Base-by-base conservation (phyloP, 2,329 filamentous ascomycete genomes). In the Nigrospora oryzae region DNA sequence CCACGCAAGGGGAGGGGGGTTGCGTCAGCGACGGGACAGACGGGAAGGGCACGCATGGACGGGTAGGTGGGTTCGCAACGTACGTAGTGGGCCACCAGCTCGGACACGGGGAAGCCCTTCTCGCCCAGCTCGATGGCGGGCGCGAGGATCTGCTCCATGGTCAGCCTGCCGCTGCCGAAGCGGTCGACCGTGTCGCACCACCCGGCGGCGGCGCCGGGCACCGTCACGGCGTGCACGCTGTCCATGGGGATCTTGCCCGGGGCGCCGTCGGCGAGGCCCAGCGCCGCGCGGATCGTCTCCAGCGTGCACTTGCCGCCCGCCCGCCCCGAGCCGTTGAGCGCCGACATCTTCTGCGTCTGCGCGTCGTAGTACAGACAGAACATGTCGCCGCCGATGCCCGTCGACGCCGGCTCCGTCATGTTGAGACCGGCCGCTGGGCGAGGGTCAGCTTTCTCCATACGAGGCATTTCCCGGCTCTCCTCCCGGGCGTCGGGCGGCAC, bases 351-450 rank as follows among this genome's bases (percentile, higher is more conserved):
- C 59, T 86, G 85, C 0, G 83, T 87, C 54, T 84, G 78, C 36
- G 89, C 88, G 60, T 94, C 79, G 70, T 91, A 97, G 73, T 81
- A 96, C 33, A 97, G 79, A 63, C 90, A 90, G 68, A 97, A 98
- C 82, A 95, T 89, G 67, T 98, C 93, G 50, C 93, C 93, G 46
- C 93, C 93, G 48, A 98, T 96, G 36, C 93, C 93, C 1, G 93
- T 97, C 6, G 86, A 93, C 47, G 83, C 82, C 8, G 93, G 93
- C 61, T 98, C 93, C 0, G 91, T 95, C 60, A 97, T 79, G 66
- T 96, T 97, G 46, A 98, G 73, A 5, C 83, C 89, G 31, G 93
- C 93, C 38, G 93, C 91, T 88, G 46, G 12, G 1, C 7, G 19
- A 38, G n/a, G 4, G 5, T 11, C 7, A 30, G 31, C 30, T 31